phyloP scores from a whole-genome alignment of 495 filamentous ascomycete species.

The Apiosordaria backusii region DNA sequence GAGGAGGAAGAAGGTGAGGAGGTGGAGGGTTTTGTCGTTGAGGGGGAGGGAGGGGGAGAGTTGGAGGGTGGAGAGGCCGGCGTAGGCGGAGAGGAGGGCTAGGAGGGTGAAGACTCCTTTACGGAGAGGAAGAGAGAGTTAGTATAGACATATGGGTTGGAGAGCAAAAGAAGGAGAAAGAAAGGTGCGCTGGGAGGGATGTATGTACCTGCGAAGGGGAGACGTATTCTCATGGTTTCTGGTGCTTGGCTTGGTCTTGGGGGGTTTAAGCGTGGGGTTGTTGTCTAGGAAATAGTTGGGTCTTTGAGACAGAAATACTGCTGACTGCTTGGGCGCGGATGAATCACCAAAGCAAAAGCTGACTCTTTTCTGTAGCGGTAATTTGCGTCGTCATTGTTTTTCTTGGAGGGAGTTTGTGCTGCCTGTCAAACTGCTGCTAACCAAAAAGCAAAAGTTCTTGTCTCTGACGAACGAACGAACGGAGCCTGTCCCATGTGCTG shows the following conservation, averaged over 20 bases:
- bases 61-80: constrained; percentile 64
- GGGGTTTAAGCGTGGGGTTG: neutral
- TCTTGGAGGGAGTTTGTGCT: neutral
- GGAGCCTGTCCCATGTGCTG: neutral
- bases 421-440: no score
- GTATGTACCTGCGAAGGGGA: constrained; percentile 64
- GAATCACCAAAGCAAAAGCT: neutral
- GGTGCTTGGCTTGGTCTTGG: neutral
- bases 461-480: no score
- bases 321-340: neutral
- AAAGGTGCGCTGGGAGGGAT: neutral
- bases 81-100: constrained; percentile 69
- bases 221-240: constrained; percentile 60
- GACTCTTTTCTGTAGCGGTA: neutral
- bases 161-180: constrained; percentile 6
- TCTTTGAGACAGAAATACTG: neutral
- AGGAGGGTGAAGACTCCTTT: constrained; percentile 75
- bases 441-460: no score
- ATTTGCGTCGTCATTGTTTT: neutral
- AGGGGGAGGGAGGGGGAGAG: constrained; percentile 46
- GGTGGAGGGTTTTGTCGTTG: constrained; percentile 89
- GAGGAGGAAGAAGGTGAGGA: constrained; percentile 83
- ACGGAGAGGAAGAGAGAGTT: constrained; percentile 7
- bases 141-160: constrained; percentile 6
- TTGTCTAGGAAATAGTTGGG: neutral